These are phyloP conservation scores for Salix koriyanagi DNA, from an alignment of 345 rosid genomes.

Conservation along the genomic window DNA sequence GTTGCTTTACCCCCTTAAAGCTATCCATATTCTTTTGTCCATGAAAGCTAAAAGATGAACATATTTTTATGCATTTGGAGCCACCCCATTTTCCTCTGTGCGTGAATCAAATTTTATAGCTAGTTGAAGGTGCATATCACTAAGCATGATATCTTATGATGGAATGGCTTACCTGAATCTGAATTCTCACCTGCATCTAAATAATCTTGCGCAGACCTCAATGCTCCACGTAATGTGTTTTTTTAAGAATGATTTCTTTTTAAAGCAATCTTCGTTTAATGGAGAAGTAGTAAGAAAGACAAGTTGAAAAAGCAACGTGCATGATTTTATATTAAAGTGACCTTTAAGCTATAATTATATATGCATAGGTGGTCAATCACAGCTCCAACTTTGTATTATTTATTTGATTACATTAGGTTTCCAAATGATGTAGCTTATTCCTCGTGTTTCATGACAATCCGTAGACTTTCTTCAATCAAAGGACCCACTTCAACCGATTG, in stretches of 20 bases:
- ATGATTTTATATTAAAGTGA: background rate
- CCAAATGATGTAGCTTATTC: background rate
- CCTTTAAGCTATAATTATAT: constrained; percentile 10
- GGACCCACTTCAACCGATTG: constrained; percentile 48
- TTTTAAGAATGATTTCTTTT: background rate
- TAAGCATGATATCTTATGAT: constrained; percentile 26
- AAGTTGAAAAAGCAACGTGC: background rate
- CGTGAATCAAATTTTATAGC: background rate
- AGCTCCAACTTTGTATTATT: background rate
- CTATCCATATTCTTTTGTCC: background rate
- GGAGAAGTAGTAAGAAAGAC: background rate
- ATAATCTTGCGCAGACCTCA: background rate
- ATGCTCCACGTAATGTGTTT: constrained; percentile 1
- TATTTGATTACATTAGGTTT: constrained; percentile 11
- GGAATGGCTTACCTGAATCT: constrained; percentile 42
- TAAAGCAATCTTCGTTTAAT: background rate
- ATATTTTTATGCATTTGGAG: background rate
- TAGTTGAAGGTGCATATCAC: too few species aligned
- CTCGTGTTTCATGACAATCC: constrained; percentile 14
- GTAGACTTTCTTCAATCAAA: constrained; percentile 69
- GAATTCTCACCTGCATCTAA: constrained; percentile 9
- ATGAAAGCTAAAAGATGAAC: background rate
- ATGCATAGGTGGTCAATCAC: constrained; percentile 7
- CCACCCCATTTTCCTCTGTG: background rate
- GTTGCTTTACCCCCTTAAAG: constrained; percentile 3